Evolutionary conservation across 345 rosid genomes (phyloP).

Genomic region (Hibiscus mutabilis): DNA sequence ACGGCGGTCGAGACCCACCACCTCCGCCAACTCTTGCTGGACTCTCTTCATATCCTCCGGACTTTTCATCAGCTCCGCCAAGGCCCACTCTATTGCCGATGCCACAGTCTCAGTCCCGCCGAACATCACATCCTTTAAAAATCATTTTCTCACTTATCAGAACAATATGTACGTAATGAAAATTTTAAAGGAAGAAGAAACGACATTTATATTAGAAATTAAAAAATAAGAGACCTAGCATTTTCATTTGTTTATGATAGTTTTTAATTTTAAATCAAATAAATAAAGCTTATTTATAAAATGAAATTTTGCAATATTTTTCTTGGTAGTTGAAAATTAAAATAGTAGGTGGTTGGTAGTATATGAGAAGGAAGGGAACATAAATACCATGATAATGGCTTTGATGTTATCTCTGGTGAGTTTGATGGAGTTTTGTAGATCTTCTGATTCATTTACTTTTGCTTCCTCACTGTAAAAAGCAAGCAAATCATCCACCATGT

Average conservation of each 20-base stretch:
- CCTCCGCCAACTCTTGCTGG: conserved; percentile 66
- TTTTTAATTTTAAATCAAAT: too few relatives aligned
- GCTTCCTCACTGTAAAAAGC: conserved; percentile 67
- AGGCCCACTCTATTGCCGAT: conserved; percentile 87
- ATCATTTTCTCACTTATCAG: not conserved
- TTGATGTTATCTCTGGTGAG: conserved; percentile 75
- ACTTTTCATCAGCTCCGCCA: conserved; percentile 66
- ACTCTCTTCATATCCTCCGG: conserved; percentile 58
- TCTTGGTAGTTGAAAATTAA: not conserved
- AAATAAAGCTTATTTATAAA: too few relatives aligned
- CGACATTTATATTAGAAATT: not conserved
- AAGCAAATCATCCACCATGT: conserved; percentile 87
- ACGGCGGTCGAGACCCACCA: conserved; percentile 68
- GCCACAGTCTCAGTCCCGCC: conserved; percentile 98
- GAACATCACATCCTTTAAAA: conserved; percentile 83
- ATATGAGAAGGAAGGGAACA: not conserved
- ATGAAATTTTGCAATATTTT: not conserved
- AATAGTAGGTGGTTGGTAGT: too few relatives aligned
- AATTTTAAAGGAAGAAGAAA: too few relatives aligned
- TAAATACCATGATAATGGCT: conserved; percentile 83
- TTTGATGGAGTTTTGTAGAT: conserved; percentile 53
- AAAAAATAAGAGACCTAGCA: not conserved
- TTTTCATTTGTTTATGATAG: not conserved
- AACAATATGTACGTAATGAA: not conserved
- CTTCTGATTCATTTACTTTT: conserved; percentile 40